Evolutionary conservation across 1,284 basidiomycete genomes (phyloP), one percentile per base, ranked within the genome.

Genomic region (Singerocomus rubriflavus): DNA sequence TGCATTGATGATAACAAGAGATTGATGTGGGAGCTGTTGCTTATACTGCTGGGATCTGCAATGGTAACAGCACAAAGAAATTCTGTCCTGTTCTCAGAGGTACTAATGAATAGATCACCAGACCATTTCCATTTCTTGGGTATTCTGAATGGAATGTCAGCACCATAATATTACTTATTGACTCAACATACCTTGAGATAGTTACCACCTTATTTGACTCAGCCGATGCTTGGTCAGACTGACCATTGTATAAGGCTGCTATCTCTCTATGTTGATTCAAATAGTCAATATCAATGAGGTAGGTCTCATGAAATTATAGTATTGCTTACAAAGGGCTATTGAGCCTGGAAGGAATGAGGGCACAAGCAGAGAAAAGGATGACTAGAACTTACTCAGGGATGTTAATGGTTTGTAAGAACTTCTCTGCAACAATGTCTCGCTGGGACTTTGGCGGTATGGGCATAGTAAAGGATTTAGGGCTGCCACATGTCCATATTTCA

Each of bases 111-210:
- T 31, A 81, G 61, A 35, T 71, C 59, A 21, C 79, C 80, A 45
- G 70, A 65, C 79, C 80, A 82, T 54, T 65, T 74, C 75, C 76
- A 81, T 46, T 71, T 73, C 52, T 73, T 77, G 26, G 62, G 65
- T 44, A 56, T 55, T 42, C 57, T 54, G 32, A 50, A 39, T 33
- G 31, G 14, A 35, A 44, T 1, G 33, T 61, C 16, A 64, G 44
- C 25, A 37, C n/a, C 16, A 27, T 17, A 26, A 33, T 25, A 31
- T 37, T 1, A 37, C 40, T 17, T 25, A 41, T 0, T 10, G 40
- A 36, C 30, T 13, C n/a, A 44, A 46, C 54, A 44, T 56, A 65
- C 63, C 68, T 65, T 37, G 55, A 16, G 45, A 67, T 55, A 12
- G 43, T n/a, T 2, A 25, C 32, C 44, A 45, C n/a, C 47, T 67